Percentiles rank a stretch among this genome's conserved stretches.
These are phyloP conservation scores for Schizosaccharomyces cryophilus DNA, from an alignment of 805 yeast genomes.

Conservation along the genomic window DNA sequence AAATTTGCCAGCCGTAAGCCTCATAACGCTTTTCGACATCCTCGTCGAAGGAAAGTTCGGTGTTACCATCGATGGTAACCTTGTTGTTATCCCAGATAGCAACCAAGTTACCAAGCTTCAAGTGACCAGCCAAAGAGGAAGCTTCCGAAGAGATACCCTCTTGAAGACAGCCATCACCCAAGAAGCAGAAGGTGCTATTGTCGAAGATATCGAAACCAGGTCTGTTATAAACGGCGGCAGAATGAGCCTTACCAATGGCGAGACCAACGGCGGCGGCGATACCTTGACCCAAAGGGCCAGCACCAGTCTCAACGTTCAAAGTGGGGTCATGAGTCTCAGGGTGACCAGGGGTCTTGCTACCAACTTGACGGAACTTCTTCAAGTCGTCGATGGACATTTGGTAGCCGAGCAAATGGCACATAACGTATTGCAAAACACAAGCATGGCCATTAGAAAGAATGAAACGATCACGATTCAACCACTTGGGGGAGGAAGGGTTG, in stretches of 20 bases:
- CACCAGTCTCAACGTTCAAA: conserved; percentile 81
- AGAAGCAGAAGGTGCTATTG: conserved; percentile 50
- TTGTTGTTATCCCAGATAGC: conserved; percentile 91
- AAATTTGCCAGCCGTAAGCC: conserved; percentile 84
- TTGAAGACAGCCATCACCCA: conserved; percentile 96
- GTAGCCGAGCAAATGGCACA: conserved; percentile 71
- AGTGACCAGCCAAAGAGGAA: conserved; percentile 83
- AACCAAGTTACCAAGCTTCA: conserved; percentile 76
- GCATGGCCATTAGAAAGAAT: conserved; percentile 83
- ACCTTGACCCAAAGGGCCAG: conserved; percentile 99
- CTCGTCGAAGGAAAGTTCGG: conserved; percentile 76
- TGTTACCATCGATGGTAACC: conserved; percentile 89
- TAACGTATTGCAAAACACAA: conserved; percentile 63
- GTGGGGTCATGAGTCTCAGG: conserved; percentile 69
- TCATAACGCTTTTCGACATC: conserved; percentile 63
- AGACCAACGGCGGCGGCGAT: conserved; percentile 85
- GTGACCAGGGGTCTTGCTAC: conserved; percentile 90
- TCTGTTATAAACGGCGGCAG: conserved; percentile 83
- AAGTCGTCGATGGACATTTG: conserved; percentile 61
- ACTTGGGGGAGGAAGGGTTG: conserved; percentile 75
- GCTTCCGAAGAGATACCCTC: conserved; percentile 96
- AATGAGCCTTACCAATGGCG: conserved; percentile 79
- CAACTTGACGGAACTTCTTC: conserved; percentile 69
- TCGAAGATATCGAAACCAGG: conserved; percentile 52
- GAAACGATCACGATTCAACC: conserved; percentile 90